Evolutionary conservation across 106 monocot genomes (phyloP).

Genomic region (Iris macrosiphon): DNA sequence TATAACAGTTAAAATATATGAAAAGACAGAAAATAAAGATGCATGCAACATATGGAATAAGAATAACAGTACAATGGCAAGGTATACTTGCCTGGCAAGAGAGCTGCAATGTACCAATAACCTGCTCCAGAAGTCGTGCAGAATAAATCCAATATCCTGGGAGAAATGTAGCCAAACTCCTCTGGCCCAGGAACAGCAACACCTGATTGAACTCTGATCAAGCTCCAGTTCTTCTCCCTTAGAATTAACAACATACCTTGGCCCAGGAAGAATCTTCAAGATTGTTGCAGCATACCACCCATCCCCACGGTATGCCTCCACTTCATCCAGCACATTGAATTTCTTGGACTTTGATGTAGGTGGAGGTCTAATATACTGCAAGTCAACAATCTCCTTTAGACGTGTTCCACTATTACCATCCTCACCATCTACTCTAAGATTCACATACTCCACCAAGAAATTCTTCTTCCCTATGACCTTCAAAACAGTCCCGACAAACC

Average conservation of each 20-base stretch:
- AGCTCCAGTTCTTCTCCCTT: slow-evolving; percentile 9
- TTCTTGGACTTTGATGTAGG: background rate
- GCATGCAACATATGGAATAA: too few species aligned
- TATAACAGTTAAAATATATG: too few species aligned
- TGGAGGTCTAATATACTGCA: slow-evolving; percentile 18
- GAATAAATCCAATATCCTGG: slow-evolving; percentile 10
- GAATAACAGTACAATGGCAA: too few species aligned
- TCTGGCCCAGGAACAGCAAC: slow-evolving; percentile 13
- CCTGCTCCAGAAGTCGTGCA: too few species aligned
- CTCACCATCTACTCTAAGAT: background rate
- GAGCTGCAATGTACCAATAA: too few species aligned
- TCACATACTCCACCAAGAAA: slow-evolving; percentile 34
- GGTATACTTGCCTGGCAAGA: too few species aligned
- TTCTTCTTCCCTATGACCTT: slow-evolving; percentile 14
- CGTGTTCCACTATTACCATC: background rate
- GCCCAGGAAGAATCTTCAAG: background rate
- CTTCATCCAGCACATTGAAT: slow-evolving; percentile 6
- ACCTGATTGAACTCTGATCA: slow-evolving; percentile 11
- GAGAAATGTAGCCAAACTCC: slow-evolving; percentile 8
- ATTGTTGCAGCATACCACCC: slow-evolving; percentile 26
- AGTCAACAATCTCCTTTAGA: slow-evolving; percentile 28
- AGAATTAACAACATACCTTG: slow-evolving; percentile 16
- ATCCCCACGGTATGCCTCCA: slow-evolving; percentile 26
- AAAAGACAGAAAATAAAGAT: too few species aligned
- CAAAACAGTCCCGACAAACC: slow-evolving; percentile 20